Conservation (phyloP, 75 land plant species). For the Selaginella moellendorffii region DNA sequence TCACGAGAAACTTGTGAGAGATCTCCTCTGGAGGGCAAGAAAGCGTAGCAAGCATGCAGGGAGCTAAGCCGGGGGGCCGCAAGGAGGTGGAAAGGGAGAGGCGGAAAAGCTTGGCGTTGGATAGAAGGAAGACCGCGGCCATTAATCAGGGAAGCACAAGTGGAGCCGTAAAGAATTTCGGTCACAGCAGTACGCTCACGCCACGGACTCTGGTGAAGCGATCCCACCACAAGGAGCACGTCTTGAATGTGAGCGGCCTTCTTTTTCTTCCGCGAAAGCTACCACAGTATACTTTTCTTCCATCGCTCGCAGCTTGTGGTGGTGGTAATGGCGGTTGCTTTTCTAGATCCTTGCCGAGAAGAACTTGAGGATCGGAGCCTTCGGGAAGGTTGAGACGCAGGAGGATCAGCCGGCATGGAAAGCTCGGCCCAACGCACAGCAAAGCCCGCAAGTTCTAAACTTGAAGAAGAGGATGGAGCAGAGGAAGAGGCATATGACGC, state of each 20-base stretch:
- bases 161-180: background rate
- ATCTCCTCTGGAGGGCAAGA: too few relatives aligned
- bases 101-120: background rate
- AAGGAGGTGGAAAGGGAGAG: background rate
- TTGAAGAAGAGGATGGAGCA: constrained; percentile 10
- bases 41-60: background rate
- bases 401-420: constrained; percentile 8
- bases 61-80: background rate
- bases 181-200: background rate
- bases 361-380: constrained; percentile 3
- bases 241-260: background rate
- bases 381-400: background rate
- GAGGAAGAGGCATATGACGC: constrained; percentile 2
- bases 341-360: constrained; percentile 12
- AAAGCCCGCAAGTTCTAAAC: constrained; percentile 5
- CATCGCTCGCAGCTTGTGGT: too few relatives aligned
- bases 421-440: constrained; percentile 12
- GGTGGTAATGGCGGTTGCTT: too few relatives aligned
- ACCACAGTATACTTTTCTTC: background rate
- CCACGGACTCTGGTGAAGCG: constrained; percentile 1
- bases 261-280: background rate
- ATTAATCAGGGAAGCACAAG: background rate
- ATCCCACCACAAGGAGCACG: constrained; percentile 5
- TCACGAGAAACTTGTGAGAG: background rate
- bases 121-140: background rate